Base-by-base conservation (phyloP, 768 basidiomycete species). In the Tylopilus subfusipes region DNA sequence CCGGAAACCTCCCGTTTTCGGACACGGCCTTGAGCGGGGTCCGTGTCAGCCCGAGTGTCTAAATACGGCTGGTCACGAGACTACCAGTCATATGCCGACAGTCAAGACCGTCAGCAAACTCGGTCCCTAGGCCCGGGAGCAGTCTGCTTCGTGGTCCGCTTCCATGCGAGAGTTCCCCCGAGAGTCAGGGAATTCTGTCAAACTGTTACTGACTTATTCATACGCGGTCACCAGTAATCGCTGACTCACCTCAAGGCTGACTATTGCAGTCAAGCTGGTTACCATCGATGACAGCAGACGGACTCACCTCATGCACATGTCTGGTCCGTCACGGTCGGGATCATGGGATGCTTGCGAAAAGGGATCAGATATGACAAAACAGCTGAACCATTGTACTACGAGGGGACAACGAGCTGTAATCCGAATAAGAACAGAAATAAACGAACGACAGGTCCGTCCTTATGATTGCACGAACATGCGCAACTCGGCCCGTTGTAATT, bases 241-340 rank as follows among this genome's bases (percentile, higher is more conserved):
- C 62, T 56, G 45, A 56, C 58, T 60, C 46, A 53, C 62, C 55
- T 61, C 25, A 11, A 27, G 16, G 43, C 38, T 31, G 38, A 53
- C 40, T 30, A 16, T 16, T 24, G 33, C 18, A 30, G 10, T 25
- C n/a, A 38, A 38, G 42, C 19, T 33, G 43, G 30, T 16, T 14
- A 36, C 34, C n/a, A 36, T 31, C 27, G 16, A 19, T 24, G 18
- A 22, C 25, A 42, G n/a, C 13, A 16, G 5, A 13, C 4, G 6
- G 2, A 50, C 61, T 64, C 55, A 56, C 64, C 61, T 64, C 40
- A 27, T 36, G 16, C 5, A 6, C 16, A 18, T 11, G 8, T 43
- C 31, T 18, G 19, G 12, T 25, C 38, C 19, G 27, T 31, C 31
- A 31, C n/a, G n/a, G 39, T 51, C 38, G n/a, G 19, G 22, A 48